Percentiles rank a stretch among this genome's conserved stretches.
These are phyloP conservation scores for Acacia melanoxylon DNA, from an alignment of 306 rosid genomes.

Conservation along the genomic window DNA sequence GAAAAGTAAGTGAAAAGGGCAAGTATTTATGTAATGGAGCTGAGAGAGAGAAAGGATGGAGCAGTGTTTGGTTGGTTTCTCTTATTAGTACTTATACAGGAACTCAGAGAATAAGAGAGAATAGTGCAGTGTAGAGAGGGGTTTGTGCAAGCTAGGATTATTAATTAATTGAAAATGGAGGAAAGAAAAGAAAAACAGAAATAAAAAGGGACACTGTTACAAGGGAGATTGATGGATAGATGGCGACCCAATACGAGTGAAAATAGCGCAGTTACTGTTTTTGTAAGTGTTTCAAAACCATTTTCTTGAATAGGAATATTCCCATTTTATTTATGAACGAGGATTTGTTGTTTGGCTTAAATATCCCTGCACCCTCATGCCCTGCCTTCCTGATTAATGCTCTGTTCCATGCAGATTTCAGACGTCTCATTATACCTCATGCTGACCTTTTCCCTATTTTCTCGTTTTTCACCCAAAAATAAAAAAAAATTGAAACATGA, in stretches of 20 bases:
- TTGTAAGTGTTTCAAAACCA: slow-evolving; percentile 23
- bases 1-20: slow-evolving; percentile 66
- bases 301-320: slow-evolving; percentile 59
- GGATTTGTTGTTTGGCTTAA: slow-evolving; percentile 51
- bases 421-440: slow-evolving; percentile 31
- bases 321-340: slow-evolving; percentile 57
- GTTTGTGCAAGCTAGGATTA: slow-evolving; percentile 12
- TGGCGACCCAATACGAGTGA: slow-evolving; percentile 47
- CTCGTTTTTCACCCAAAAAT: neutral
- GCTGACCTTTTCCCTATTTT: neutral
- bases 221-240: slow-evolving; percentile 49
- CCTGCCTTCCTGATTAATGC: slow-evolving; percentile 24
- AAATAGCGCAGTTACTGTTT: slow-evolving; percentile 32
- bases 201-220: slow-evolving; percentile 54
- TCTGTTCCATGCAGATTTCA: slow-evolving; percentile 37
- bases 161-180: slow-evolving; percentile 57
- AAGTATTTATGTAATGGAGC: slow-evolving; percentile 54
- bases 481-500: neutral
- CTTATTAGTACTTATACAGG: slow-evolving; percentile 22
- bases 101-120: slow-evolving; percentile 32
- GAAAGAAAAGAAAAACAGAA: slow-evolving; percentile 11
- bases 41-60: slow-evolving; percentile 42
- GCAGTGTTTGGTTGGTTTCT: slow-evolving; percentile 15
- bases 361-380: slow-evolving; percentile 42
- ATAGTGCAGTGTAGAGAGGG: slow-evolving; percentile 35